These are phyloP conservation scores for Saturnispora dispora DNA, from an alignment of 805 yeast genomes.

Conservation along the genomic window DNA sequence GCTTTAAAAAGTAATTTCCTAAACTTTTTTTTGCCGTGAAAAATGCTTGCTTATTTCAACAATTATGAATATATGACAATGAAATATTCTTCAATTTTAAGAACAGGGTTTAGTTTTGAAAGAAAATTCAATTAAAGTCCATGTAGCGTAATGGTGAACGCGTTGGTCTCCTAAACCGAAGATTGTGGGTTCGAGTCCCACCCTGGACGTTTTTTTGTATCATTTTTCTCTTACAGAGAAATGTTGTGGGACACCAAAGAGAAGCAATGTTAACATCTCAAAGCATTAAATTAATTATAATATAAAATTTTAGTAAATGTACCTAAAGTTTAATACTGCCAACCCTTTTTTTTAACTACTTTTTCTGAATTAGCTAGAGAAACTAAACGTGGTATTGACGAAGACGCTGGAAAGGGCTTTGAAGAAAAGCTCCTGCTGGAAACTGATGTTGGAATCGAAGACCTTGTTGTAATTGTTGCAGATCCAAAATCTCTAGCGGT, in stretches of 20 bases:
- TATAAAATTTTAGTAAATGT: not conserved
- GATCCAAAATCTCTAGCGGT: constrained; percentile 1
- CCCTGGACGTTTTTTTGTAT: constrained; percentile 8
- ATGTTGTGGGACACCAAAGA: not conserved
- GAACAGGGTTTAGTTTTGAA: too few species aligned
- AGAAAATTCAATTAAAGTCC: constrained; percentile 4
- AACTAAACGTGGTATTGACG: constrained; percentile 13
- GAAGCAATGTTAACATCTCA: not conserved
- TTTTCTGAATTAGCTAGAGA: constrained; percentile 8
- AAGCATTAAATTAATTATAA: not conserved
- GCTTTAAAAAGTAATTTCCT: too few species aligned
- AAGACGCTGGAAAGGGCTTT: constrained; percentile 1
- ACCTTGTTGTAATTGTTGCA: not conserved
- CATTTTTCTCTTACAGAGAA: too few species aligned
- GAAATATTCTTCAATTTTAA: too few species aligned
- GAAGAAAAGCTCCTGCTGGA: constrained; percentile 2
- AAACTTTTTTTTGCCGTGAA: too few species aligned
- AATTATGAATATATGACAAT: too few species aligned
- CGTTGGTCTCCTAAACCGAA: constrained; percentile 19
- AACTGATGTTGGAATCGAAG: not conserved
- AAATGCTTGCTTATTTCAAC: too few species aligned
- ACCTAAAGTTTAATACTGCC: not conserved
- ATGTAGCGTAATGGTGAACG: constrained; percentile 19
- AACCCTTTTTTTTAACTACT: not conserved
- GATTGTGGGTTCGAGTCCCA: constrained; percentile 19